Evolutionary conservation across 257 asterid species (phyloP), one percentile per base, ranked within the genome.

Genomic region (Solanum piurae): DNA sequence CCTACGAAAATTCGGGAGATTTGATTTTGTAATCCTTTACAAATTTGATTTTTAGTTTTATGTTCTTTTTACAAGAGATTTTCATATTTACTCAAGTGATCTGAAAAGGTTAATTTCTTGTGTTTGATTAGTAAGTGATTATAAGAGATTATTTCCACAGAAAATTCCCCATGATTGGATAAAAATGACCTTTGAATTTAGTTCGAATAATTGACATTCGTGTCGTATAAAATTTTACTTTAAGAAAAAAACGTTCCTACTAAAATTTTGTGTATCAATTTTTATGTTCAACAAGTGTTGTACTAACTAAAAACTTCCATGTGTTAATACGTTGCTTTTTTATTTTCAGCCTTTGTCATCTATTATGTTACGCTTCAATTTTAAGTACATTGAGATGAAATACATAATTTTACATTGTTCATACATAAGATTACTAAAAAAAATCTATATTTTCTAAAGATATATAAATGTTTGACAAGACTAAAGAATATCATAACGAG

Each of bases 31-130:
- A 64, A 2, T 0, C 6, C 0, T 64, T n/a, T 64, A 64, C 0
- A 64, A 64, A 10, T 1, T n/a, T 58, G 33, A 5, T 11, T 11
- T 64, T 64, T n/a, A n/a, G 18, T 64, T n/a, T n/a, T 62, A n/a
- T 0, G 16, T 9, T 21, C 25, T 58, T 58, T 58, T 20, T 0
- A 55, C 1, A 12, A 62, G 3, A 62, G 0, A 10, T 9, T 10
- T 23, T 49, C 0, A 0, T n/a, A n/a, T 62, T 9, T 25, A 23
- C 0, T n/a, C 0, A 0, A 11, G 7, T n/a, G 72, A 64, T 4
- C 0, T n/a, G 0, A 64, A n/a, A 64, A 10, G 2, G 0, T 64
- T 10, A 11, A 9, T 64, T 64, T 64, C 7, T 64, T 10, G 1
- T 0, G 11, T 64, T 62, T n/a, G 0, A 62, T 62, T 62, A 21